Conservation (phyloP, 2,329 filamentous ascomycete genomes). For the Fusarium devonianum region DNA sequence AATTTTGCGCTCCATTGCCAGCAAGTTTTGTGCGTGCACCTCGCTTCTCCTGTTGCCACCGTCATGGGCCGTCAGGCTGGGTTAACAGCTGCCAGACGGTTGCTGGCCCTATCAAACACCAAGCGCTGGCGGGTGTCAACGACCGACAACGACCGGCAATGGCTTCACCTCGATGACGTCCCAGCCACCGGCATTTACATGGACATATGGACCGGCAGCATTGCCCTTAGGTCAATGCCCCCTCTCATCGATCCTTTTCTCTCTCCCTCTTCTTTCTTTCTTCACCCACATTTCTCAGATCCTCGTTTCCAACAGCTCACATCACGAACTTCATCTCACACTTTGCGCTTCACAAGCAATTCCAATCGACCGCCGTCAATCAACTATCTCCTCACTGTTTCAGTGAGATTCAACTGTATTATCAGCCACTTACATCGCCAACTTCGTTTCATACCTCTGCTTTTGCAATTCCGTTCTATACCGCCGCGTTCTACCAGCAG, state of each 20-base stretch:
- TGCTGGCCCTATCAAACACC: background rate
- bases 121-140: background rate
- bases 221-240: too few species aligned
- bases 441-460: background rate
- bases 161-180: background rate
- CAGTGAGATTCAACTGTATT: background rate
- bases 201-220: too few species aligned
- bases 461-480: background rate
- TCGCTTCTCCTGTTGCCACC: background rate
- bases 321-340: background rate
- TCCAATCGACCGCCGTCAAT: background rate
- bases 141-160: slow-evolving; percentile 1
- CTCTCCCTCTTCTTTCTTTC: background rate
- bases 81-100: background rate
- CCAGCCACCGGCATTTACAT: background rate
- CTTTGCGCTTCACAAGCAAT: background rate
- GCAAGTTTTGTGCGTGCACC: background rate
- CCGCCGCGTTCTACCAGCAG: background rate
- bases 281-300: background rate
- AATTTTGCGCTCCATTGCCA: background rate
- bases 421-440: background rate
- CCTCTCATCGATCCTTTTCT: background rate
- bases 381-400: background rate
- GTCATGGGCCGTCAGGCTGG: background rate
- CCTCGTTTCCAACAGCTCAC: background rate